Base-by-base conservation (phyloP, 169 alveolate genomes). In the Blepharisma undulans region DNA sequence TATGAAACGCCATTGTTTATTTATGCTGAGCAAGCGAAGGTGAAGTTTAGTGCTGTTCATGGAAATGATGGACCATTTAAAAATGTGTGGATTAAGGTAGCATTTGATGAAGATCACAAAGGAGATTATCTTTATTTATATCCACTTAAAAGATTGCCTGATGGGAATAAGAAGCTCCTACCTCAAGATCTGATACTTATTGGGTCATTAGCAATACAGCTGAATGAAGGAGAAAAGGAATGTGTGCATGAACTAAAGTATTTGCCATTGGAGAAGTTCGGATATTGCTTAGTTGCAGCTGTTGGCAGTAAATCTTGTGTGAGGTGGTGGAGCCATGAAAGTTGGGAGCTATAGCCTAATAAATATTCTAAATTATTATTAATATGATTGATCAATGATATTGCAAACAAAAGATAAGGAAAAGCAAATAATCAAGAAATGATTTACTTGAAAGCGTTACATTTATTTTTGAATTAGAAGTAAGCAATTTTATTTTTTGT, bases 241-340 rank as follows among this genome's bases (percentile, higher is more conserved):
- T 21, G 34, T 60, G 32, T 48, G 8, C 76, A 82, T 82, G 48
- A 59, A 82, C 18, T 82, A 21, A 82, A 82, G 14, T 82, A 82
- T 60, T 48, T 82, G 29, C 78, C 89, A 32, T 25, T 33, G 10
- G 89, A 33, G n/a, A 21, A 82, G 22, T n/a, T n/a, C 7, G 89
- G 60, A 22, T 82, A 25, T 60, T 36, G 30, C 29, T 36, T 82
- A 33, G 77, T 60, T 34, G 32, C 36, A 14, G 89, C 76, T 2
- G 30, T 82, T 12, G 89, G 89, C 33, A 48, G 29, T n/a, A 82
- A 82, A 60, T 25, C 33, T 60, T 22, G 89, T 22, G 77, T 82
- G 10, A 21, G 25, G 7, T 82, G 76, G 29, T 82, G 89, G 89
- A 32, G 76, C 22, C 76, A 82, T 60, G 48, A 59, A 82, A 21